Percentiles rank a stretch among this genome's conserved stretches.
Conservation (phyloP, 345 rosid genomes). For the Draba incana region DNA sequence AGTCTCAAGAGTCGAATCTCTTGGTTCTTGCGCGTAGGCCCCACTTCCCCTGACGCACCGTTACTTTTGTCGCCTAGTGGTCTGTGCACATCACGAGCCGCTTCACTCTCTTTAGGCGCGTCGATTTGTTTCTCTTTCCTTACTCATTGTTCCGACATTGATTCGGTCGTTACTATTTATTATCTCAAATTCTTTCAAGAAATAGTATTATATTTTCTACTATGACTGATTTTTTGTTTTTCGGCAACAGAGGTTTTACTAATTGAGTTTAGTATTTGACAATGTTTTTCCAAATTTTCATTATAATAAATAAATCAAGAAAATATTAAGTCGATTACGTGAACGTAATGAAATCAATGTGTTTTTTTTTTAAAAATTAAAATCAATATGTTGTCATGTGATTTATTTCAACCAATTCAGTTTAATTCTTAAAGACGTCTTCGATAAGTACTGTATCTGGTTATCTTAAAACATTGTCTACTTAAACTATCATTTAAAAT, state of each 20-base stretch:
- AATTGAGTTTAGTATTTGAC: neutral
- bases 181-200: conserved; percentile 24
- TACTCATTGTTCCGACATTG: conserved; percentile 39
- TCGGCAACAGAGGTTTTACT: neutral
- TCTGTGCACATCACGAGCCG: conserved; percentile 42
- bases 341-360: no score
- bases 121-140: conserved; percentile 7
- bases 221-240: neutral
- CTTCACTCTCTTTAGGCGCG: conserved; percentile 42
- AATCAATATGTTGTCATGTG: no score
- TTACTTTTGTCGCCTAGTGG: conserved; percentile 44
- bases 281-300: no score
- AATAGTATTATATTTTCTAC: neutral
- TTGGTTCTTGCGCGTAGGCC: conserved; percentile 31
- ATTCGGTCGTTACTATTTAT: conserved; percentile 37
- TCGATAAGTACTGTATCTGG: no score
- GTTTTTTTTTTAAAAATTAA: no score
- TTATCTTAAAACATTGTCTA: no score
- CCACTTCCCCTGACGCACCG: conserved; percentile 37
- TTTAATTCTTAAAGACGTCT: neutral
- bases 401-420: neutral
- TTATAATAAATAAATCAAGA: no score
- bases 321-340: no score
- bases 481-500: no score
- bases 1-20: conserved; percentile 38